Base-by-base conservation (phyloP, 352 stramenopile species). In the Phytophthora sansomeana region DNA sequence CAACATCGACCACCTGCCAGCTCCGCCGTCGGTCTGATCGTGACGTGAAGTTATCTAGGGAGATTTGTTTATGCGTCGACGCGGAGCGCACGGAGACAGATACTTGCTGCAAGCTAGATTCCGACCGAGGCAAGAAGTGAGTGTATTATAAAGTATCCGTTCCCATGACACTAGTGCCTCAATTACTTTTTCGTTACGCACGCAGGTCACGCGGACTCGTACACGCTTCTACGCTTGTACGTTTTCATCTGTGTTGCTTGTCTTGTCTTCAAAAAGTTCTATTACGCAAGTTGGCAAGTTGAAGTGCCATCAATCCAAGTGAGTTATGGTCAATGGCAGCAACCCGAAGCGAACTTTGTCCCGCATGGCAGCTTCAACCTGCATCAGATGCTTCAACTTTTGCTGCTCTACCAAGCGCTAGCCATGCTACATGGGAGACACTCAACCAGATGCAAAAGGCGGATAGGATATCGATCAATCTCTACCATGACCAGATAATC, bases 1-100 rank as follows among this genome's bases (percentile, higher is more conserved):
- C 67, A 88, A 75, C 69, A 89, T 79, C 47, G 78, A 74, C 39
- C 83, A 92, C 49, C 52, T 92, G 56, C 75, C 75, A 7, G 42
- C 35, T 1, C 73, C 75, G 30, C 74, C 78, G 0, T 74, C 49
- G n/a, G 52, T 79, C 8, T 81, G 72, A 53, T 13, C 10, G 24
- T 9, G 13, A 51, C 14, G 19, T 1, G 17, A 51, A 33, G 41
- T 63, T 63, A 50, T 49, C 29, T 63, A 58, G 35, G 24, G 28
- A 57, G 53, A 11, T 29, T 16, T 24, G 21, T 24, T 47, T 41
- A 32, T 50, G 48, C 21, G 26, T 11, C 35, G 35, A 28, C 14
- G 35, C 21, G 6, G 44, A 26, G 38, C 16, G 16, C 36, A 53
- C 44, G 19, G 43, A 63, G 63, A 30, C 17, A 50, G 42, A 49